A percentile compares a stretch with the other conserved stretches of the same genome.
These are phyloP conservation scores for Penicillium antarcticum DNA, from an alignment of 495 filamentous ascomycete species.

Conservation along the genomic window DNA sequence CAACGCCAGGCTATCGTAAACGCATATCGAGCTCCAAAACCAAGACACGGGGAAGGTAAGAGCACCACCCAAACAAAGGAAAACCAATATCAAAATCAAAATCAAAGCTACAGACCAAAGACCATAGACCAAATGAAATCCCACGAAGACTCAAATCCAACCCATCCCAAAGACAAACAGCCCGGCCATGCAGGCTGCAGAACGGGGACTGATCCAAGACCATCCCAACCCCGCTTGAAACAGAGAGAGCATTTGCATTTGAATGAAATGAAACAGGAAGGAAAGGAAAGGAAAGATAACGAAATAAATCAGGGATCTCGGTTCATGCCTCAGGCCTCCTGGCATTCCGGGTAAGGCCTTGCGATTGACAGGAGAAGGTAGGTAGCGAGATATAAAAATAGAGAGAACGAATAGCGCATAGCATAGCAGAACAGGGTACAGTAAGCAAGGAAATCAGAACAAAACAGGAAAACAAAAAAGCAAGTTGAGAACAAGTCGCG, in stretches of 20 bases:
- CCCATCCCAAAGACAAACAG: background rate
- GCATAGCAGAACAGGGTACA: no score
- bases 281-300: background rate
- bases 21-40: background rate
- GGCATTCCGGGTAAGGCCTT: background rate
- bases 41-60: no score
- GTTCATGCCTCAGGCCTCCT: background rate
- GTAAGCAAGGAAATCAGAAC: background rate
- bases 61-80: no score
- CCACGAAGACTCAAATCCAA: background rate
- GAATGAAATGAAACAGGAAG: background rate
- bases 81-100: background rate
- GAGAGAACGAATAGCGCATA: background rate
- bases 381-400: background rate
- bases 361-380: background rate
- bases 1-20: background rate
- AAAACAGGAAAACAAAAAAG: background rate
- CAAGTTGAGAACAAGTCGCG: background rate
- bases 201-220: background rate
- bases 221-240: conserved; percentile 1
- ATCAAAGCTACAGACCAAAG: background rate
- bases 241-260: background rate
- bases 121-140: no score
- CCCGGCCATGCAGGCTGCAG: background rate
- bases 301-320: background rate